Evolutionary conservation across 2,329 filamentous ascomycete genomes (phyloP), one percentile per base, ranked within the genome.

Genomic region (Aspergillus fijiensis): DNA sequence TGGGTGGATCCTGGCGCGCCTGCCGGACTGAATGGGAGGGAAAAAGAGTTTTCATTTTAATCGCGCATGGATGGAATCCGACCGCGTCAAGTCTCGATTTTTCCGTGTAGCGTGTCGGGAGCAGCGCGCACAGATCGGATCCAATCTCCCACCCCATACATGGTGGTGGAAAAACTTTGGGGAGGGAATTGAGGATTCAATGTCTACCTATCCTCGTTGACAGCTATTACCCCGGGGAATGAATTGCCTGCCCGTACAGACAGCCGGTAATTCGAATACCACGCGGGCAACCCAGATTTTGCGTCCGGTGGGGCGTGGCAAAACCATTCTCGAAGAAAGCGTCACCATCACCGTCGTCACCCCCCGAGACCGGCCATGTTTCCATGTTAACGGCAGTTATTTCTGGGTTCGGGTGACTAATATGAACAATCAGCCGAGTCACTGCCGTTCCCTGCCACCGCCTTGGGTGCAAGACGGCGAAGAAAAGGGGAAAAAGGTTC

Each of bases 241-340:
- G 39, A 5, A 45, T 45, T 45, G 27, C 27, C 27, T 29, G 27
- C 5, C 39, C 12, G 19, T 55, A 55, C 27, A 47, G 5, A 29
- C 57, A 53, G 31, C 57, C 50, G 51, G 51, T 59, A 53, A 52
- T 48, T 25, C 5, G 50, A 50, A 42, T 56, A 48, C 42, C 25
- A 45, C n/a, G 19, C 50, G 35, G 39, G 21, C 33, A 47, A 47
- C n/a, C 29, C 42, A 47, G 31, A 35, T 29, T 55, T 45, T 47
- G 27, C 42, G 42, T 12, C 19, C 23, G 49, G 71, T 69, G 65
- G 70, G 69, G 67, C 70, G 72, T 74, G 72, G 72, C 72, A 70
- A 72, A 71, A 67, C 61, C 62, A 70, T 69, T 47, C 69, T 73
- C 65, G 69, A 72, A 63, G 55, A 66, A 69, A 63, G 60, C 60